Evolutionary conservation across 73 alveolate species (phyloP), one percentile per base, ranked within the genome.

Genomic region (Blepharisma stoltei): DNA sequence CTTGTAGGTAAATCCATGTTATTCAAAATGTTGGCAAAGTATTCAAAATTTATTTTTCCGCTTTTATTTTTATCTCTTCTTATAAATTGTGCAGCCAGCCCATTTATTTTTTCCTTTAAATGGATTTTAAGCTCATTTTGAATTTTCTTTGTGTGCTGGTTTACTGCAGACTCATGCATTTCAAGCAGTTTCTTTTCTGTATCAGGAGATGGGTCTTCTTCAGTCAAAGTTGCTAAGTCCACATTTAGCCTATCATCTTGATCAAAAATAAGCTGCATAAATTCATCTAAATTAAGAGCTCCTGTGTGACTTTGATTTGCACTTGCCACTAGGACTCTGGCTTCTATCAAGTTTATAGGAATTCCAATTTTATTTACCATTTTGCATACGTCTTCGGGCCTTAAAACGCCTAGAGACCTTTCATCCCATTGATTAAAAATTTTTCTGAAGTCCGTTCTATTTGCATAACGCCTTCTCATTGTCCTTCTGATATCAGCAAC

Each of bases 281-380:
- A 96, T 78, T 96, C 98, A 78, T 93, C 91, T 79, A 94, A 82
- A 70, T 90, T 88, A 44, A 96, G 81, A 76, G 77, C 86, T 41
- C 82, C 81, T 45, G 94, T 84, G 6, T 88, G 87, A 82, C 96
- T 93, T 79, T 81, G 78, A 80, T 96, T 97, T 6, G 97, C 96
- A 86, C 94, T 89, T 9, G 91, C 89, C 25, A 96, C 87, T 55
- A 96, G 77, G 25, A 96, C 97, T 71, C 87, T 66, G 7, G 98
- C 94, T 78, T 96, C 99, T 70, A 94, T 94, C 66, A 79, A 80
- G 78, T 92, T 93, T 6, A 96, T 92, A 21, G 94, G 94, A 55
- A 96, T 92, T 53, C 97, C 98, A 83, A 96, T 81, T 80, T 90
- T 91, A 52, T 95, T 85, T 71, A 96, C 88, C 97, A 96, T 95